Base-by-base conservation (phyloP, 2,329 filamentous ascomycete genomes). In the Colletotrichum costaricense region DNA sequence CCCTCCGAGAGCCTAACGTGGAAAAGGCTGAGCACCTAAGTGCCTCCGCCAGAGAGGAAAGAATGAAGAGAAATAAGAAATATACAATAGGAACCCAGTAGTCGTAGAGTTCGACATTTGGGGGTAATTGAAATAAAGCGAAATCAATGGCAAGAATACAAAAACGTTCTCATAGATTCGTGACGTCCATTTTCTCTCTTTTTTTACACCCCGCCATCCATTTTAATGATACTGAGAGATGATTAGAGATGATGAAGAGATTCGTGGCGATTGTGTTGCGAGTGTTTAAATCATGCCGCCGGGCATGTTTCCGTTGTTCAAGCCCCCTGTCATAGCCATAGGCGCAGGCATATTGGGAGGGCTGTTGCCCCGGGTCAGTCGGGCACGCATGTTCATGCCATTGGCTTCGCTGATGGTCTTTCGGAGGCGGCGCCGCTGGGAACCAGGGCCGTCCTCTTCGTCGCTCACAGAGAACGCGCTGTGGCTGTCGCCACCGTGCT, bases 281-380 rank as follows among this genome's bases (percentile, higher is more conserved):
- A 42, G 38, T 7, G 19, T n/a, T 82, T 77, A 87, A 72, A 87
- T 86, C 85, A 87, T 86, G 63, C 86, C 86, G 26, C 85, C 86
- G 0, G 85, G 83, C 72, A 83, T 71, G 67, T 74, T 54, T 26
- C 65, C 56, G 52, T 67, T 79, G 67, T 79, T 78, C 60, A 76
- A 78, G n/a, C 79, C 75, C 60, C 81, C 77, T 76, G 76, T 69
- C 66, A 75, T 52, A 78, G 79, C 74, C 78, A 60, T 52, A 77
- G 80, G 22, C 77, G 79, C 55, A 75, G 80, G 30, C 66, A 76
- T 42, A 77, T 75, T 30, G 75, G 78, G 59, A 33, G 72, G 11
- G 76, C 78, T 63, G 76, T 75, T 55, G 78, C 80, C 49, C 75
- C 79, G 65, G 74, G 76, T 58, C 42, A 73, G 54, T 14, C 80